Conservation (phyloP, 176 grass and related monocot genomes). For the Phoenix dactylifera region DNA sequence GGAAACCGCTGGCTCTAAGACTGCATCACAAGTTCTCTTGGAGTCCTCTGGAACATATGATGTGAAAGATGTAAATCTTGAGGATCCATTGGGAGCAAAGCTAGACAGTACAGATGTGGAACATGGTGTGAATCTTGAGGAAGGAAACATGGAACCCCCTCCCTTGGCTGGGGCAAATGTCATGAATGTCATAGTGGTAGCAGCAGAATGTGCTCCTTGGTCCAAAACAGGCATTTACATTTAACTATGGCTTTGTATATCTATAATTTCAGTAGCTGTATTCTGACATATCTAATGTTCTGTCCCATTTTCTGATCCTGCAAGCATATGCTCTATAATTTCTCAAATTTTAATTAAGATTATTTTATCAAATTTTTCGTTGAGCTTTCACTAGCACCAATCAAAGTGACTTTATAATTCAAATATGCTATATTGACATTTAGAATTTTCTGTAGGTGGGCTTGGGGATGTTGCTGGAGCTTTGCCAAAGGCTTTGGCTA, state of each 20-base stretch:
- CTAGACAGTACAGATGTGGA: slow-evolving; percentile 10
- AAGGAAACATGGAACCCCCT: slow-evolving; percentile 24
- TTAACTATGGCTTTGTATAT: neutral
- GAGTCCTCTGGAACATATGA: neutral
- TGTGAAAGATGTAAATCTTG: neutral
- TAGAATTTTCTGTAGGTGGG: slow-evolving; percentile 48
- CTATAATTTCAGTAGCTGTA: no score
- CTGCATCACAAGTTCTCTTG: neutral
- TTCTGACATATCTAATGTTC: no score
- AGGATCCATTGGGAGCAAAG: neutral
- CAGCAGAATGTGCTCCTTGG: slow-evolving; percentile 90
- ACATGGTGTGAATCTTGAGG: slow-evolving; percentile 16
- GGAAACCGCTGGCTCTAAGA: neutral
- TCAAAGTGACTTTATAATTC: neutral
- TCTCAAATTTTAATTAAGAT: no score
- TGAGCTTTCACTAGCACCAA: neutral
- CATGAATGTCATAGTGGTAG: slow-evolving; percentile 85
- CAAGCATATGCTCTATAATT: no score
- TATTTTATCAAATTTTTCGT: neutral
- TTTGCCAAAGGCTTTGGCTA: slow-evolving; percentile 93
- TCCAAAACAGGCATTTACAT: slow-evolving; percentile 54
- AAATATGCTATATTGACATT: slow-evolving; percentile 2
- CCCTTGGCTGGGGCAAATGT: slow-evolving; percentile 84
- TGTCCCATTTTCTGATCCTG: no score
- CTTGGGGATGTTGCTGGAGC: slow-evolving; percentile 91